Percentiles rank a stretch among this genome's conserved stretches.
Evolutionary conservation across 169 alveolate species (phyloP).

Genomic region (Cryptosporidium viatorum): DNA sequence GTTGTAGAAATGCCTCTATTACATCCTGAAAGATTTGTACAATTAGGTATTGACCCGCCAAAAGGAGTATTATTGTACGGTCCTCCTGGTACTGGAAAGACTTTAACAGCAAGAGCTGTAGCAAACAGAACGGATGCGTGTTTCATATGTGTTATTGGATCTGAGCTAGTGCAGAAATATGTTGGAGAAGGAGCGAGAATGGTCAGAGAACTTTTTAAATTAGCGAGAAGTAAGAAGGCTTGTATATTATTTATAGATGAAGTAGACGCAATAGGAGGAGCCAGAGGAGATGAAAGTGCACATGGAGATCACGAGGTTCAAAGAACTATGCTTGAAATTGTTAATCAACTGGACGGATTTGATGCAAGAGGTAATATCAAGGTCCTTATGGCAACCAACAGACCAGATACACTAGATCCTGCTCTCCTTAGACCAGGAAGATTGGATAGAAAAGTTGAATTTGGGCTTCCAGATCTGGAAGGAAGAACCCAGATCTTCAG

Average conservation of each 20-base stretch:
- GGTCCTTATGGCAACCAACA: constrained; percentile 98
- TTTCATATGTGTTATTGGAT: constrained; percentile 95
- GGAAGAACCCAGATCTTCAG: constrained; percentile 96
- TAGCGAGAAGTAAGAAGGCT: constrained; percentile 94
- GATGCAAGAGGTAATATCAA: constrained; percentile 98
- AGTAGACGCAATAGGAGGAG: constrained; percentile 97
- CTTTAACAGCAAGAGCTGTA: constrained; percentile 96
- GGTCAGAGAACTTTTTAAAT: constrained; percentile 94
- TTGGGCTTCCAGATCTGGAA: constrained; percentile 97
- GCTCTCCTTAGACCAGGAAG: constrained; percentile 99
- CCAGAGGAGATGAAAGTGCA: constrained; percentile 87
- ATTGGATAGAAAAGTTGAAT: constrained; percentile 98
- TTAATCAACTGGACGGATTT: constrained; percentile 99
- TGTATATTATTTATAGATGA: constrained; percentile 96
- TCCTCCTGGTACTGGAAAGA: constrained; percentile 99
- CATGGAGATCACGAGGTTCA: constrained; percentile 98
- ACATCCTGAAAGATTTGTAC: constrained; percentile 97
- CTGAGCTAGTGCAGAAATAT: constrained; percentile 95
- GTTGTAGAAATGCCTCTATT: constrained; percentile 99
- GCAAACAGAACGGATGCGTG: constrained; percentile 97
- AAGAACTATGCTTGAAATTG: constrained; percentile 98
- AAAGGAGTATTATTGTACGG: constrained; percentile 98
- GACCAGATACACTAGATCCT: constrained; percentile 98
- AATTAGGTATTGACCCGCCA: constrained; percentile 99
- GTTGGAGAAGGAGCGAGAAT: constrained; percentile 97